Evolutionary conservation across 371 early-diverging fungal genomes (phyloP).

Genomic region (Mucor indicus): DNA sequence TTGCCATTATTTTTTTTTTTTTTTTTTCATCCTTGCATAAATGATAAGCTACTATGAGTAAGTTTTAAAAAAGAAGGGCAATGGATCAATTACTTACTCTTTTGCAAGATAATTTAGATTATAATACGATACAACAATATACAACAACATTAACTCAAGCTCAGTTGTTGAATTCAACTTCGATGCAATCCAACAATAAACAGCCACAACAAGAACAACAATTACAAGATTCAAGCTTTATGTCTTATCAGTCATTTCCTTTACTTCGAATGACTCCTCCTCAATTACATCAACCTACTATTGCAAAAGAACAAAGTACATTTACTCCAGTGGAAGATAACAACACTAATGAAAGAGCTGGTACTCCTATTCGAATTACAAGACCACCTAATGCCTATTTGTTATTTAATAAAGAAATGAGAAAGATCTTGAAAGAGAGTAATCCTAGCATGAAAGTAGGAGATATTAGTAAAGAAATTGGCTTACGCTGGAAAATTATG

Average conservation of each 20-base stretch:
- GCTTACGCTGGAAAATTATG: slow-evolving; percentile 57
- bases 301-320: slow-evolving; percentile 1
- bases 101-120: slow-evolving; percentile 17
- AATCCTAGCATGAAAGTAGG: slow-evolving; percentile 65
- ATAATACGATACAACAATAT: slow-evolving; percentile 21
- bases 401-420: slow-evolving; percentile 65
- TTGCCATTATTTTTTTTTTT: no score
- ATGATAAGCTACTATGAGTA: no score
- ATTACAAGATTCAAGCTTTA: slow-evolving; percentile 3
- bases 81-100: no score
- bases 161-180: slow-evolving; percentile 5
- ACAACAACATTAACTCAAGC: slow-evolving; percentile 17
- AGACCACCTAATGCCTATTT: slow-evolving; percentile 71
- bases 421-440: slow-evolving; percentile 55
- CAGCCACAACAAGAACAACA: background rate
- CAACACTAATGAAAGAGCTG: no score
- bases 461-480: slow-evolving; percentile 65
- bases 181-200: background rate
- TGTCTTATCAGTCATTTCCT: slow-evolving; percentile 25
- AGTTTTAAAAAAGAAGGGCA: no score
- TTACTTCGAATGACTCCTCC: slow-evolving; percentile 22
- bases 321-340: background rate
- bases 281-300: slow-evolving; percentile 17
- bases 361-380: slow-evolving; percentile 48
- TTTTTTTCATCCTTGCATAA: no score